These are phyloP conservation scores for Diaporthe caulivora DNA, from an alignment of 2,329 filamentous ascomycete species.

Conservation along the genomic window DNA sequence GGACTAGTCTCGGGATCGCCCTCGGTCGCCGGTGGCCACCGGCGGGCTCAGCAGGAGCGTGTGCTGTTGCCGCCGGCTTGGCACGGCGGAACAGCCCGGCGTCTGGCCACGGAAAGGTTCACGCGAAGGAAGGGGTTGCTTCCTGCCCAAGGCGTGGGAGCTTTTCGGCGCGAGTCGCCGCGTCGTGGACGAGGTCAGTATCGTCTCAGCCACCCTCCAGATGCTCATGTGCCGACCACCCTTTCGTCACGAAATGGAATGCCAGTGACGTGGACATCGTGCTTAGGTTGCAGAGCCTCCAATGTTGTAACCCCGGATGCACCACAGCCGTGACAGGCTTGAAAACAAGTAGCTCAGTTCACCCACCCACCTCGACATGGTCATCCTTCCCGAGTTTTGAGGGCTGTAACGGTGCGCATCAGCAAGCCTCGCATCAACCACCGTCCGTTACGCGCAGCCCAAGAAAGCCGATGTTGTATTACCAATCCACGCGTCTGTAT, in stretches of 20 bases:
- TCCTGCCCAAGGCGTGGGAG: neutral
- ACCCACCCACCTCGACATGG: neutral
- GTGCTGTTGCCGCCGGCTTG: neutral
- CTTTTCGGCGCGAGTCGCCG: neutral
- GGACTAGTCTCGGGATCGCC: neutral
- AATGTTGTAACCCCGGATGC: neutral
- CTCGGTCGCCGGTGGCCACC: neutral
- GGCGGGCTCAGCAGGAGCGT: neutral
- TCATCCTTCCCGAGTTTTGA: neutral
- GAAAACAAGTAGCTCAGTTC: neutral
- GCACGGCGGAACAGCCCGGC: neutral
- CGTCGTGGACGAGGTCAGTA: neutral
- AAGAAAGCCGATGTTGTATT: neutral
- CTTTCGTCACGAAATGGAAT: neutral
- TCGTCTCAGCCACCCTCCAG: neutral
- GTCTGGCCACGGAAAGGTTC: too few relatives aligned
- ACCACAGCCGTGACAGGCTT: too few relatives aligned
- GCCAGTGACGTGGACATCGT: neutral
- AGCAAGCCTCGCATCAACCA: conserved; percentile 5
- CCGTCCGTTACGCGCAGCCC: neutral
- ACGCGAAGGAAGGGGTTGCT: neutral
- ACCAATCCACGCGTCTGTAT: neutral
- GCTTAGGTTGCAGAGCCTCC: neutral
- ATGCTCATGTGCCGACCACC: neutral
- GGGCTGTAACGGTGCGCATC: neutral